Base-by-base conservation (phyloP, 2,329 filamentous ascomycete genomes). In the Aspergillus hortae region DNA sequence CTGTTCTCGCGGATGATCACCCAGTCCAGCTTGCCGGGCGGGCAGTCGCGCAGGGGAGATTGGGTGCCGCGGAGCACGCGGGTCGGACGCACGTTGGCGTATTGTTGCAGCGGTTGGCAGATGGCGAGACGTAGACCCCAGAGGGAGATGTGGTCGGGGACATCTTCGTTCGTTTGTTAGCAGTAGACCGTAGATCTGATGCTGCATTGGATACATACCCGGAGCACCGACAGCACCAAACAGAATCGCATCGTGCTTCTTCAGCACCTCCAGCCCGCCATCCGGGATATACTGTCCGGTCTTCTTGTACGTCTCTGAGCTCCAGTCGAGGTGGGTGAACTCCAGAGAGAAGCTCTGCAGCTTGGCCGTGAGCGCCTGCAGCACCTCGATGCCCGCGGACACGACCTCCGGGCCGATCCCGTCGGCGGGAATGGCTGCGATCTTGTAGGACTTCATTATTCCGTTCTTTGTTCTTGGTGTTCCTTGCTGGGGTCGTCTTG, bases 401-500 rank as follows among this genome's bases (percentile, higher is more conserved):
- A 87, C 81, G 10, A 89, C 85, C 67, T 89, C 86, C 1, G 79
- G 79, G 1, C 86, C 86, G 54, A 89, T 88, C 49, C 86, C 86
- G 62, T 89, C 86, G 6, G 83, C 86, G 0, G 85, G 84, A 49
- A 89, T 86, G 27, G 77, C 79, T n/a, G 84, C 84, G 55, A 87
- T 84, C 47, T 65, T 74, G 60, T 80, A 77, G 11, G 65, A 61
- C 43, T 63, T 64, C 30, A 38, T 44, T 25, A 6, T 42, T 42
- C 19, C 15, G 27, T 11, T 27, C 25, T 27, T 7, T 30, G 7
- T 11, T 30, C 27, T 11, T 30, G 7, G 27, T 11, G 27, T 10
- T 30, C 3, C 27, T 11, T 27, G 25, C 25, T 19, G 19, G 23
- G 4, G 23, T 23, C 23, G 23, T 6, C 23, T 23, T 23, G 23